Evolutionary conservation across 805 yeast species (phyloP).

Genomic region (Lipomyces yamanashiensis): DNA sequence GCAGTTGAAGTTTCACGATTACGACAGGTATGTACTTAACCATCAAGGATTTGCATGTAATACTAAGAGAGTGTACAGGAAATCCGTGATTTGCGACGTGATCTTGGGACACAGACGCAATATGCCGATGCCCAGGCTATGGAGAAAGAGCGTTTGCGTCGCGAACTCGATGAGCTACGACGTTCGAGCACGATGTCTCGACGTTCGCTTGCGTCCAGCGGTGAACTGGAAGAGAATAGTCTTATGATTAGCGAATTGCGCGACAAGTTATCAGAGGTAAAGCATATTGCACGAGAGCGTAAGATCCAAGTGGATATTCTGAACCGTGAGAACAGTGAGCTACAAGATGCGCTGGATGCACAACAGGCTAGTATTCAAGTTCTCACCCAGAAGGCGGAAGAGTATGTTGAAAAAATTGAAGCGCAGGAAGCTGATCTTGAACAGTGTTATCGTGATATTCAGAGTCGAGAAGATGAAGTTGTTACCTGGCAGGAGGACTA

Average conservation of each 20-base stretch:
- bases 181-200: conserved; percentile 15
- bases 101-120: conserved; percentile 23
- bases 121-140: conserved; percentile 12
- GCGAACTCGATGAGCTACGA: conserved; percentile 30
- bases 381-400: conserved; percentile 13
- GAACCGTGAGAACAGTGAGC: conserved; percentile 28
- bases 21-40: conserved; percentile 12
- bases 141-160: conserved; percentile 31
- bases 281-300: conserved; percentile 33
- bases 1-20: conserved; percentile 17
- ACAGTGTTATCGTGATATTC: conserved; percentile 19
- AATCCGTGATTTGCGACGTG: conserved; percentile 32
- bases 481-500: conserved; percentile 36
- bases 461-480: conserved; percentile 29
- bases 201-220: conserved; percentile 17
- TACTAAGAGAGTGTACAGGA: conserved; percentile 3
- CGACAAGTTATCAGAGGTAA: conserved; percentile 27
- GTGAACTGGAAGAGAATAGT: conserved; percentile 23
- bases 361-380: conserved; percentile 20
- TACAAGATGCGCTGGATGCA: conserved; percentile 29
- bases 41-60: neutral
- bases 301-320: conserved; percentile 34
- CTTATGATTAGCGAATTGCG: conserved; percentile 23
- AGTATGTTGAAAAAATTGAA: conserved; percentile 15
- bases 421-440: conserved; percentile 23